phyloP scores from a whole-genome alignment of 805 yeast species.

The Kluyveromyces aestuarii region DNA sequence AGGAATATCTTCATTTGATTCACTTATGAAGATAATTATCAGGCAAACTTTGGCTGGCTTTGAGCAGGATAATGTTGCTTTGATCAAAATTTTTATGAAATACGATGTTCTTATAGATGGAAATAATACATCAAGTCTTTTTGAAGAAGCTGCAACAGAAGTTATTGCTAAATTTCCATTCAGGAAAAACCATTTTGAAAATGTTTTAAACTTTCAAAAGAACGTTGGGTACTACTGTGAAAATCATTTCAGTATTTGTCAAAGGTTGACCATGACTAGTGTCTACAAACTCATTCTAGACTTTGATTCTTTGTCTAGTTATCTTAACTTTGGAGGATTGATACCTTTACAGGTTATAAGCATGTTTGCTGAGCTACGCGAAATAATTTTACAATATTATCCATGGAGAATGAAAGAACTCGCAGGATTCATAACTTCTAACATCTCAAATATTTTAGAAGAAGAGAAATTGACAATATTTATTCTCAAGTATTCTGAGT shows the following conservation, averaged over 20 bases:
- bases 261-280: not conserved
- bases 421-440: not conserved
- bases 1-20: not conserved
- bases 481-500: not conserved
- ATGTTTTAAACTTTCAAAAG: not conserved
- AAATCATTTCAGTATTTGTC: not conserved
- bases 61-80: not conserved
- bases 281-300: not conserved
- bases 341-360: not conserved
- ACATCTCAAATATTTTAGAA: not conserved
- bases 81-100: not conserved
- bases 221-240: not conserved
- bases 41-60: not conserved
- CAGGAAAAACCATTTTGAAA: not conserved
- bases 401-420: not conserved
- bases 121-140: not conserved
- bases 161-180: not conserved
- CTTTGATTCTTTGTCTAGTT: not conserved
- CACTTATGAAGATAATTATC: not conserved
- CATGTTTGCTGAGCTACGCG: not conserved
- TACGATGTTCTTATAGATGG: not conserved
- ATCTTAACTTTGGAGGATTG: not conserved
- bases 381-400: not conserved
- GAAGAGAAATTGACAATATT: not conserved
- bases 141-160: not conserved